Conservation (phyloP, 352 stramenopile genomes). For the Nothophytophthora sp. region DNA sequence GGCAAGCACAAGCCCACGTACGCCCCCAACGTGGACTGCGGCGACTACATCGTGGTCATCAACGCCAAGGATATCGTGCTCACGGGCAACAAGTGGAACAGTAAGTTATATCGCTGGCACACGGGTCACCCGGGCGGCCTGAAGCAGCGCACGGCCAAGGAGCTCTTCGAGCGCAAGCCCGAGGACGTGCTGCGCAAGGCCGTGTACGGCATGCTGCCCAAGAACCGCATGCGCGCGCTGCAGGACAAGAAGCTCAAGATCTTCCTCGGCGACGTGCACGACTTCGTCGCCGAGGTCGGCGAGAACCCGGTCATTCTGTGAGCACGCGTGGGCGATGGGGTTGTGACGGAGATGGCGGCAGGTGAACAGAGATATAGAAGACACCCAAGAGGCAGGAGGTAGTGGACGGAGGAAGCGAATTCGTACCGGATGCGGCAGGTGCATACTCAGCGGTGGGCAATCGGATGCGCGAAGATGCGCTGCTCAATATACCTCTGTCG, state of each 20-base stretch:
- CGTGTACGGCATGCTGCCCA: slow-evolving; percentile 97
- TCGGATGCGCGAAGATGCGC: neutral
- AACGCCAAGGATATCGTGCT: slow-evolving; percentile 96
- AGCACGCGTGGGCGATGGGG: neutral
- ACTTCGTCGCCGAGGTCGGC: slow-evolving; percentile 89
- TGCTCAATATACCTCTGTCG: slow-evolving; percentile 16
- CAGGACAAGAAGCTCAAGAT: slow-evolving; percentile 98
- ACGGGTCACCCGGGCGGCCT: slow-evolving; percentile 97
- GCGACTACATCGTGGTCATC: slow-evolving; percentile 98
- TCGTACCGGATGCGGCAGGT: neutral
- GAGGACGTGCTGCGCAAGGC: slow-evolving; percentile 96
- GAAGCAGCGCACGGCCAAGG: slow-evolving; percentile 94
- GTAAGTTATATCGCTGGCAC: slow-evolving; percentile 99
- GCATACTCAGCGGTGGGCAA: neutral
- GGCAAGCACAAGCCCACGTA: slow-evolving; percentile 99
- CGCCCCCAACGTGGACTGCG: slow-evolving; percentile 97
- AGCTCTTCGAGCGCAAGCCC: slow-evolving; percentile 95
- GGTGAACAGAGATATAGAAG: slow-evolving; percentile 21
- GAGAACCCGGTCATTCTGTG: slow-evolving; percentile 86
- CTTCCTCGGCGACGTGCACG: slow-evolving; percentile 93
- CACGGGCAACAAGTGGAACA: slow-evolving; percentile 96
- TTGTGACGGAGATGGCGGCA: neutral
- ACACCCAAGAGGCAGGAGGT: slow-evolving; percentile 2
- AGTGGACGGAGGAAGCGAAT: neutral
- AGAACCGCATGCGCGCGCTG: slow-evolving; percentile 95